Evolutionary conservation across 371 early-diverging fungal species (phyloP).

Genomic region (Rhizopus arrhizus): DNA sequence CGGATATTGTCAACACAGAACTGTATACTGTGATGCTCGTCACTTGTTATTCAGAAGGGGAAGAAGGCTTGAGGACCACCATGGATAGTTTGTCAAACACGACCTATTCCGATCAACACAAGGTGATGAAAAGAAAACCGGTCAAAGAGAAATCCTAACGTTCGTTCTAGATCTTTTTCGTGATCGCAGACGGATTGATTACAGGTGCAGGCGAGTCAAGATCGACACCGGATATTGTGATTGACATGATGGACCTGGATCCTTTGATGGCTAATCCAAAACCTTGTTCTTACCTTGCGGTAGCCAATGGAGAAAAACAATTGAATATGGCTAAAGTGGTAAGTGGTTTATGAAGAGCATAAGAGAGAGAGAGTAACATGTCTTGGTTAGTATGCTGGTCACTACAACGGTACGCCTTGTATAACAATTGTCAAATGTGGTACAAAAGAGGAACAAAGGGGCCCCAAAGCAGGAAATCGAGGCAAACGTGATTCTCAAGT

Average conservation of each 20-base stretch:
- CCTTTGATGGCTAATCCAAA: constrained; percentile 54
- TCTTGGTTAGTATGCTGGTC: constrained; percentile 73
- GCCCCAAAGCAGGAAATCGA: constrained; percentile 91
- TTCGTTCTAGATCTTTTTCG: constrained; percentile 35
- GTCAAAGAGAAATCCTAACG: constrained; percentile 2
- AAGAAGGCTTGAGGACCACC: constrained; percentile 76
- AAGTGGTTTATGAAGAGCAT: constrained; percentile 13
- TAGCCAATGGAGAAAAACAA: constrained; percentile 88
- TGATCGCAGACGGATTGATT: constrained; percentile 55
- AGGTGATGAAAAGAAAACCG: constrained; percentile 24
- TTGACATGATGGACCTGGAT: constrained; percentile 68
- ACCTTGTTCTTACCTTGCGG: constrained; percentile 81
- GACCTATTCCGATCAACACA: constrained; percentile 58
- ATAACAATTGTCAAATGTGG: constrained; percentile 94
- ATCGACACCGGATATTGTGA: constrained; percentile 76
- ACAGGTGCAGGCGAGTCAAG: constrained; percentile 49
- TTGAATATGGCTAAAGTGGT: constrained; percentile 92
- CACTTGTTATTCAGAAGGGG: constrained; percentile 82
- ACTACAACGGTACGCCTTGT: constrained; percentile 86
- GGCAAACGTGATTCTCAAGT: constrained; percentile 99
- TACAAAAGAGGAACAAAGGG: constrained; percentile 68
- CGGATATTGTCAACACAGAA: constrained; percentile 50
- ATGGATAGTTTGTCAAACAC: constrained; percentile 83
- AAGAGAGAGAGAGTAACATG: background rate
- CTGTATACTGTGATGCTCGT: constrained; percentile 63